Evolutionary conservation across 2,329 filamentous ascomycete species (phyloP).

Genomic region (Fusarium nodosum): DNA sequence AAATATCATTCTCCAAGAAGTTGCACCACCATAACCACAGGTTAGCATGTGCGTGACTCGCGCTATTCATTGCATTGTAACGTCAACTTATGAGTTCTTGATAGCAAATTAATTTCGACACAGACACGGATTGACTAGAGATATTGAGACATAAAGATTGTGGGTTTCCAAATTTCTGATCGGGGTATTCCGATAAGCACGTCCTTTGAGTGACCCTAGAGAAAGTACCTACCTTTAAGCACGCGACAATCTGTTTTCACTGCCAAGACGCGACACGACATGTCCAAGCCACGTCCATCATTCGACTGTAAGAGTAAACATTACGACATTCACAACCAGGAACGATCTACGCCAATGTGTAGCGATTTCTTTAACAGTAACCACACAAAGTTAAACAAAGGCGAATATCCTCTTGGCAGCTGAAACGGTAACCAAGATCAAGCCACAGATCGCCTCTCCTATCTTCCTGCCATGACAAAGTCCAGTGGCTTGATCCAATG

Average conservation of each 20-base stretch:
- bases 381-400: not conserved
- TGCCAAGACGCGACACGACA: constrained; percentile 14
- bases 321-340: not conserved
- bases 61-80: not conserved
- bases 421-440: constrained; percentile 14
- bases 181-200: not conserved
- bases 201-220: not conserved
- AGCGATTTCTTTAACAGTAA: not conserved
- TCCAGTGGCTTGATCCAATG: constrained; percentile 21
- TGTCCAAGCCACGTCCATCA: constrained; percentile 7
- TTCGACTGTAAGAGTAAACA: not conserved
- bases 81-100: too few relatives aligned
- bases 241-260: constrained; percentile 8
- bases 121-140: not conserved
- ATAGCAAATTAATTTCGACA: not conserved
- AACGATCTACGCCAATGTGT: not conserved
- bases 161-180: not conserved
- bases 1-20: not conserved
- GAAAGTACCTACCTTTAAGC: rapidly evolving
- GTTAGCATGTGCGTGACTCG: not conserved
- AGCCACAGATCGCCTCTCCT: constrained; percentile 3
- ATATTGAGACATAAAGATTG: not conserved
- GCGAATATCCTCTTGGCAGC: constrained; percentile 7
- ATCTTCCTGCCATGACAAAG: not conserved
- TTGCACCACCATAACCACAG: not conserved